These are phyloP conservation scores for Eimeria maxima DNA, from an alignment of 169 alveolate genomes.

Conservation along the genomic window DNA sequence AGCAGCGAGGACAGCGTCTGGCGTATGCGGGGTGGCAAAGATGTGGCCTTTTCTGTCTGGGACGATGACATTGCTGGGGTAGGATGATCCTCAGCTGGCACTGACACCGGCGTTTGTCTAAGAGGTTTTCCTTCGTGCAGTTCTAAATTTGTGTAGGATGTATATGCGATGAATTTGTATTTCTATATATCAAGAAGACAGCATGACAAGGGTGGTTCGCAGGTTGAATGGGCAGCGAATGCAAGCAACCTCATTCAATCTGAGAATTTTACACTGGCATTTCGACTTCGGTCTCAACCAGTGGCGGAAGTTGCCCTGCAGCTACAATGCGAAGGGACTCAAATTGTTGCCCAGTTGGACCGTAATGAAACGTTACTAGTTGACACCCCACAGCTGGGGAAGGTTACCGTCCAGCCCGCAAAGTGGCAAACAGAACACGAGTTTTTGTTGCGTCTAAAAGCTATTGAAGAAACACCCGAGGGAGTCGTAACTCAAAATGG, in stretches of 20 bases:
- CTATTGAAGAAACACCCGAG: not conserved
- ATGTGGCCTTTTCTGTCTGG: slow-evolving; percentile 66
- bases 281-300: slow-evolving; percentile 64
- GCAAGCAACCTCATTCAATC: slow-evolving; percentile 7
- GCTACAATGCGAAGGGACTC: slow-evolving; percentile 50
- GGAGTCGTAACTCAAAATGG: not conserved
- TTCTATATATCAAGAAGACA: not conserved
- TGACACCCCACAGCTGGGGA: not conserved
- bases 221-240: slow-evolving; percentile 53
- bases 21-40: slow-evolving; percentile 60
- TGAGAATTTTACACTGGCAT: slow-evolving; percentile 2
- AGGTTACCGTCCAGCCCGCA: slow-evolving; percentile 15
- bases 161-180: not conserved
- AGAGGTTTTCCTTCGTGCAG: not conserved
- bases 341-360: not conserved
- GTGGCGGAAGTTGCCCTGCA: slow-evolving; percentile 42
- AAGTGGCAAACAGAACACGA: slow-evolving; percentile 46
- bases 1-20: slow-evolving; percentile 33
- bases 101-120: not conserved
- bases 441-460: not conserved
- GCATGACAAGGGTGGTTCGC: not conserved
- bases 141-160: not conserved
- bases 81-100: not conserved
- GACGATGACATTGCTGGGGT: slow-evolving; percentile 73
- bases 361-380: no score